These are phyloP conservation scores for Neoconidiobolus thromboides DNA, from an alignment of 371 early-diverging fungal species.

Conservation along the genomic window DNA sequence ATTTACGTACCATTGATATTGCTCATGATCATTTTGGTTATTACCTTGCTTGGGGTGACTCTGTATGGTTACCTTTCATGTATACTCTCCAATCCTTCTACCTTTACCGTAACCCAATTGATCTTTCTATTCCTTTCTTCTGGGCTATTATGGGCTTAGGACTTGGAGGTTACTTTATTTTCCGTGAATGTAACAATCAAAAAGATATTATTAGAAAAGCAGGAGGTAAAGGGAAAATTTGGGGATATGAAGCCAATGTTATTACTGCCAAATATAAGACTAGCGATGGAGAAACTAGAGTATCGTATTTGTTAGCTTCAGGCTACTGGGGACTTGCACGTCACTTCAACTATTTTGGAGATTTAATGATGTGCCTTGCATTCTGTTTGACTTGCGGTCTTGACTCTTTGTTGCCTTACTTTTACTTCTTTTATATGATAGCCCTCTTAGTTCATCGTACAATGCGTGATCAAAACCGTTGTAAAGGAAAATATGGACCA, in stretches of 20 bases:
- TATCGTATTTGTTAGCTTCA: slow-evolving; percentile 36
- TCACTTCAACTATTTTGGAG: slow-evolving; percentile 70
- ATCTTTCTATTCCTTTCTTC: slow-evolving; percentile 28
- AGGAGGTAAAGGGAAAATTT: slow-evolving; percentile 49
- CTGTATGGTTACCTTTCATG: slow-evolving; percentile 59
- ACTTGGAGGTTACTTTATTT: slow-evolving; percentile 48
- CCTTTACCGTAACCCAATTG: slow-evolving; percentile 43
- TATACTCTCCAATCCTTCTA: slow-evolving; percentile 67
- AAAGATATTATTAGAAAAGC: slow-evolving; percentile 47
- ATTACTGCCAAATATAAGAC: slow-evolving; percentile 48
- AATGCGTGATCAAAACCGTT: slow-evolving; percentile 38
- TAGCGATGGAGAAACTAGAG: slow-evolving; percentile 45
- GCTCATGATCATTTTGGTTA: slow-evolving; percentile 66
- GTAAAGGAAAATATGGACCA: slow-evolving; percentile 50
- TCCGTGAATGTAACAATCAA: slow-evolving; percentile 62
- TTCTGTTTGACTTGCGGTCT: slow-evolving; percentile 47
- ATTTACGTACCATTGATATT: slow-evolving; percentile 52
- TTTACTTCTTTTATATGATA: slow-evolving; percentile 53
- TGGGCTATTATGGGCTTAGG: slow-evolving; percentile 23
- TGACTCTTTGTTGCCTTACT: slow-evolving; percentile 37
- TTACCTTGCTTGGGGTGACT: slow-evolving; percentile 64
- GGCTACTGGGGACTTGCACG: slow-evolving; percentile 61
- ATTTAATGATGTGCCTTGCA: slow-evolving; percentile 37
- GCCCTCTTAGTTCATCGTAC: slow-evolving; percentile 40
- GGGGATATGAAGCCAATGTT: slow-evolving; percentile 52